Conservation (phyloP, 1,139 yeast genomes). For the Magnusiomyces magnusii region DNA sequence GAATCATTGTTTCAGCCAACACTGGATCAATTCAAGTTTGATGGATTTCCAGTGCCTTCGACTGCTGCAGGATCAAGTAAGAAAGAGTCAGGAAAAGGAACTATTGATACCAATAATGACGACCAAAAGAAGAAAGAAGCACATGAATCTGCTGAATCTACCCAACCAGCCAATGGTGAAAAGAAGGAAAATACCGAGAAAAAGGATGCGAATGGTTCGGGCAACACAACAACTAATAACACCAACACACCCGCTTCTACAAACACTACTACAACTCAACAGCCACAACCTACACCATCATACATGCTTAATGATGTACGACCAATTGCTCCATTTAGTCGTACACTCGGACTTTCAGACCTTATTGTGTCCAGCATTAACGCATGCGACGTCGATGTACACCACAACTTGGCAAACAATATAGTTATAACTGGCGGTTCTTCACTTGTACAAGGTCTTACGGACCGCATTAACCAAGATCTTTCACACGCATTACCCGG, state of each 20-base stretch:
- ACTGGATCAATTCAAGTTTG: slow-evolving; percentile 7
- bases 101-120: slow-evolving; percentile 25
- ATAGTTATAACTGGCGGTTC: slow-evolving; percentile 89
- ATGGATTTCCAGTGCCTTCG: slow-evolving; percentile 5
- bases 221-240: not conserved
- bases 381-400: slow-evolving; percentile 73
- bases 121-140: slow-evolving; percentile 18
- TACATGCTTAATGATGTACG: slow-evolving; percentile 15
- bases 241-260: not conserved
- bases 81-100: no score
- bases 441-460: slow-evolving; percentile 78
- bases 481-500: slow-evolving; percentile 74
- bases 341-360: slow-evolving; percentile 52
- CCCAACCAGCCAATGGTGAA: not conserved
- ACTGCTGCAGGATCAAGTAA: slow-evolving; percentile 34
- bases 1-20: slow-evolving; percentile 59
- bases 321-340: slow-evolving; percentile 14
- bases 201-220: slow-evolving; percentile 11
- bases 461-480: slow-evolving; percentile 73
- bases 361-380: slow-evolving; percentile 60
- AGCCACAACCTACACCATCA: slow-evolving; percentile 12
- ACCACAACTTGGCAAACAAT: slow-evolving; percentile 87
- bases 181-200: slow-evolving; percentile 15
- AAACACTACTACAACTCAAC: not conserved
- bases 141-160: slow-evolving; percentile 13